phyloP scores from a whole-genome alignment of 2,329 filamentous ascomycete genomes.

The Thielaviopsis ethacetica region DNA sequence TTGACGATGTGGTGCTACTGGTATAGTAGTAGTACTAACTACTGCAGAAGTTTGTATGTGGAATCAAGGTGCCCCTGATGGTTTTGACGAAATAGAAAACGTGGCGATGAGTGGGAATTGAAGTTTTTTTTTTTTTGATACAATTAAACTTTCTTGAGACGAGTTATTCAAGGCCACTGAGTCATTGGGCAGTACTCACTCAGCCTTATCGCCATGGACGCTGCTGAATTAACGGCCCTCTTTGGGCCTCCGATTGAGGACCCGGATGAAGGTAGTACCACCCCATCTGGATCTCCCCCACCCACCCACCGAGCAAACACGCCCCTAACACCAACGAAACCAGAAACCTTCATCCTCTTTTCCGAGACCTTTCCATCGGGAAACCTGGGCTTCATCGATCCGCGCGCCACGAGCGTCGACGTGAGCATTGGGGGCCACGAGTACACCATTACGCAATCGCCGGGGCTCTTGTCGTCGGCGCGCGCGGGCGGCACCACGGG shows the following conservation, averaged over 20 bases:
- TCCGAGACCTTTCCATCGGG: constrained; percentile 56
- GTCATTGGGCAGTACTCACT: too few species aligned
- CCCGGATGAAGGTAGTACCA: constrained; percentile 28
- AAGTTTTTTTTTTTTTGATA: too few species aligned
- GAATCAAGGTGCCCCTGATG: too few species aligned
- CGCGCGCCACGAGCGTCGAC: constrained; percentile 47
- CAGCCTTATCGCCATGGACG: constrained; percentile 1
- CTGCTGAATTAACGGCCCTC: constrained; percentile 3
- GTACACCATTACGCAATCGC: constrained; percentile 68
- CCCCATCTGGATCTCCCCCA: neutral
- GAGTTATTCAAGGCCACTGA: too few species aligned
- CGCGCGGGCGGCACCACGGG: constrained; percentile 45
- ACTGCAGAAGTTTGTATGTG: too few species aligned
- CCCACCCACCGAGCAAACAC: neutral
- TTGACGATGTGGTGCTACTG: too few species aligned
- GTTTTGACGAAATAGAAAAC: too few species aligned
- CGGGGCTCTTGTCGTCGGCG: constrained; percentile 60
- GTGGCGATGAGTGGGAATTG: too few species aligned
- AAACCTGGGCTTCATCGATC: constrained; percentile 73
- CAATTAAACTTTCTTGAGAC: too few species aligned
- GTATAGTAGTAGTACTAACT: too few species aligned
- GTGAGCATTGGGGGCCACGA: constrained; percentile 53
- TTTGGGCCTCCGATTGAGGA: constrained; percentile 26
- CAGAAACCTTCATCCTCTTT: constrained; percentile 83
- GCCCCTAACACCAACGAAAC: constrained; percentile 3